Evolutionary conservation across 2,329 filamentous ascomycete genomes (phyloP).

Genomic region (Fusarium fracticaudum): DNA sequence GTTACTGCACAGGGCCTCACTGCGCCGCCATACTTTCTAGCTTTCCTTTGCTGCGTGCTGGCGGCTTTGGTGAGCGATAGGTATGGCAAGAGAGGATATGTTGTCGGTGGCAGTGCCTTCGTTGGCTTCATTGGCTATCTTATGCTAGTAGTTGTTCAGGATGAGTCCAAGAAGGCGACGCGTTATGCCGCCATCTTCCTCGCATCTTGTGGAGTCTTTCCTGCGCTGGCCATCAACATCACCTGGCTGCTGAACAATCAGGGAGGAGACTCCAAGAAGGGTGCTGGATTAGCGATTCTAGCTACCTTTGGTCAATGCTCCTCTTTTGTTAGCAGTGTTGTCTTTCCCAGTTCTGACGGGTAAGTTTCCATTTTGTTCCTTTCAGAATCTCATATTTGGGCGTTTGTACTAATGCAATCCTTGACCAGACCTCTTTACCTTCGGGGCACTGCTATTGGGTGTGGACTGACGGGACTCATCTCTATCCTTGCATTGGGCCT

Average conservation of each 20-base stretch:
- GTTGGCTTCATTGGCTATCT: conserved; percentile 15
- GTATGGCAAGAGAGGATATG: conserved; percentile 2
- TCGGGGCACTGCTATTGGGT: conserved; percentile 9
- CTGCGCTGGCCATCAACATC: conserved; percentile 15
- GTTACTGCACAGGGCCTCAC: conserved; percentile 20
- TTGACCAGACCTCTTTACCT: conserved; percentile 11
- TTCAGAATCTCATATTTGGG: not conserved
- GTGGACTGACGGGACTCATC: conserved; percentile 5
- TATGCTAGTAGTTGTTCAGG: conserved; percentile 1
- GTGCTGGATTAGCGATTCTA: not conserved
- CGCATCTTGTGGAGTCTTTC: conserved; percentile 5
- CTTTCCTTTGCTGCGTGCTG: conserved; percentile 11
- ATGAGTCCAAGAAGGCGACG: not conserved
- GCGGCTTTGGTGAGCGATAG: conserved; percentile 13
- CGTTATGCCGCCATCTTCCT: conserved; percentile 19
- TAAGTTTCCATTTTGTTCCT: not conserved
- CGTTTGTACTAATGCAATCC: not conserved
- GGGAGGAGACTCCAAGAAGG: conserved; percentile 18
- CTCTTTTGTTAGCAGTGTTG: conserved; percentile 11
- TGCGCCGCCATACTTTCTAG: conserved; percentile 6
- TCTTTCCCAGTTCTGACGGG: conserved; percentile 15
- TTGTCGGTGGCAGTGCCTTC: not conserved
- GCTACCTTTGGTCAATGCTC: conserved; percentile 18
- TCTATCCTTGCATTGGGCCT: conserved; percentile 6
- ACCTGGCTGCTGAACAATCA: conserved; percentile 30